These are phyloP conservation scores for Chenopodium album DNA, from an alignment of 148 eudicot genomes.

Conservation along the genomic window DNA sequence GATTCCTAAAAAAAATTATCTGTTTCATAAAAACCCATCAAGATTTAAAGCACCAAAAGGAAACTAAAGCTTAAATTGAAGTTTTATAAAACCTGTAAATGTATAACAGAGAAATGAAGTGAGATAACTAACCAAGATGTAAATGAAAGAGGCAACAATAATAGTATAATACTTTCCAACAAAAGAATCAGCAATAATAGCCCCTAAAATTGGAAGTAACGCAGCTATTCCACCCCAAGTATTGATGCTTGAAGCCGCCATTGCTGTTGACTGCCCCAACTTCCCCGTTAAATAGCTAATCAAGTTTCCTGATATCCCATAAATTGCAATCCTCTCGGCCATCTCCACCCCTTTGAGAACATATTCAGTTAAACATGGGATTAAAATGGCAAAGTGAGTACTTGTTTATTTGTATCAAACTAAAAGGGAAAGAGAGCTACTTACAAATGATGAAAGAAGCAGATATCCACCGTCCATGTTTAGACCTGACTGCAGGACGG, in stretches of 20 bases:
- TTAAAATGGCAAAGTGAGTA: too few relatives aligned
- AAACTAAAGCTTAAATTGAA: too few relatives aligned
- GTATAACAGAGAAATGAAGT: too few relatives aligned
- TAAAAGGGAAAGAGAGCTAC: too few relatives aligned
- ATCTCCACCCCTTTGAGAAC: slow-evolving; percentile 18
- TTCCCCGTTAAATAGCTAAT: slow-evolving; percentile 11
- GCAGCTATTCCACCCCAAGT: slow-evolving; percentile 39
- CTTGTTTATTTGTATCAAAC: too few relatives aligned
- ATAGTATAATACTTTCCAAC: slow-evolving; percentile 40
- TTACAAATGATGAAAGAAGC: slow-evolving; percentile 60
- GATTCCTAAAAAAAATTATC: too few relatives aligned
- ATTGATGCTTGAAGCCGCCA: slow-evolving; percentile 41
- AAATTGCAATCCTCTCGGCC: slow-evolving; percentile 32
- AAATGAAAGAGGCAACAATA: slow-evolving; percentile 36
- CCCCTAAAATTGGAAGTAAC: slow-evolving; percentile 41
- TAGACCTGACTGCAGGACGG: slow-evolving; percentile 42
- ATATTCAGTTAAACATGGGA: too few relatives aligned
- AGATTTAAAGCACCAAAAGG: too few relatives aligned
- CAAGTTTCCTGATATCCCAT: slow-evolving; percentile 26
- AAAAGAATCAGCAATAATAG: slow-evolving; percentile 46
- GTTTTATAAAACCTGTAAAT: too few relatives aligned
- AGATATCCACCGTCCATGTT: slow-evolving; percentile 58
- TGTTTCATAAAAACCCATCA: too few relatives aligned
- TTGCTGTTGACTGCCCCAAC: slow-evolving; percentile 45
- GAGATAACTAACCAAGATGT: slow-evolving; percentile 35